Evolutionary conservation across 108 stramenopile genomes (phyloP).

Genomic region (Cyclotella sp.): DNA sequence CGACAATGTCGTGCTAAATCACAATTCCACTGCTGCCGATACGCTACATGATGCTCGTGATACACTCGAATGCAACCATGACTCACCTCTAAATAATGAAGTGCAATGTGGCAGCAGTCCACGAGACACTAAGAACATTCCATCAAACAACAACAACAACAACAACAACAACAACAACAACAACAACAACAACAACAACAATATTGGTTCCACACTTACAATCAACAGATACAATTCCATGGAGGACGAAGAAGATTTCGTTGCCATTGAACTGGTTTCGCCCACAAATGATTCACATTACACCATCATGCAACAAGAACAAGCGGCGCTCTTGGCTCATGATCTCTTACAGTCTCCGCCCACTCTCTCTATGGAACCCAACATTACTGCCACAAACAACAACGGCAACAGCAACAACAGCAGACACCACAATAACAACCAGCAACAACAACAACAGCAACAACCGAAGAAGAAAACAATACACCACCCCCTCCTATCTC

Average conservation of each 20-base stretch:
- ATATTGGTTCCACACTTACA: not conserved
- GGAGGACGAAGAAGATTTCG: conserved; percentile 27
- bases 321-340: not conserved
- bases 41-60: too few species aligned
- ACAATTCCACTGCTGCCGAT: too few species aligned
- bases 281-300: not conserved
- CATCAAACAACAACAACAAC: too few species aligned
- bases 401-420: not conserved
- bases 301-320: not conserved
- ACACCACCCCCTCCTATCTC: conserved; percentile 44
- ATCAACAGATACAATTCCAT: not conserved
- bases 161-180: too few species aligned
- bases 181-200: too few species aligned
- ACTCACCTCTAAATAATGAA: too few species aligned
- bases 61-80: too few species aligned
- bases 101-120: too few species aligned
- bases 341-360: not conserved
- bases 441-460: not conserved
- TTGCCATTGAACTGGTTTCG: conserved; percentile 26
- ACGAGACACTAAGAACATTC: too few species aligned
- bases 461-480: conserved; percentile 4
- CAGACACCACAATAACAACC: not conserved
- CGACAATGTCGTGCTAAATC: too few species aligned
- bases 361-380: not conserved
- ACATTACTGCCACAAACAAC: conserved; percentile 6